phyloP scores from a whole-genome alignment of 345 rosid genomes.

The Geranium brycei region DNA sequence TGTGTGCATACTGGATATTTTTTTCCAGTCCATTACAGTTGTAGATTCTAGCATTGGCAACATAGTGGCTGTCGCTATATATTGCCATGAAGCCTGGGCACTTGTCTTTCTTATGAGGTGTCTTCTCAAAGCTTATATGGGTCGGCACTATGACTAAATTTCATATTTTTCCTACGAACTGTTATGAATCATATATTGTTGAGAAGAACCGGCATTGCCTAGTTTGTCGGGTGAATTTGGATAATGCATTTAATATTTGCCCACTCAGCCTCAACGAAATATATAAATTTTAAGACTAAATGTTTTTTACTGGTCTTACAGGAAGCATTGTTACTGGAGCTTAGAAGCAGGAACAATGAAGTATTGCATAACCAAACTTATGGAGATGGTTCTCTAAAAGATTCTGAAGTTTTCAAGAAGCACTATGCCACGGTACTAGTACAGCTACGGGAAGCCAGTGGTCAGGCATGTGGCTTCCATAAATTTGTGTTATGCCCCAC shows the following conservation, averaged over 20 bases:
- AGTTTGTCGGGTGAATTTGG: not conserved
- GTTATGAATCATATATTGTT: not conserved
- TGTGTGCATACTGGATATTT: not conserved
- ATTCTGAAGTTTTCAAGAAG: conserved; percentile 37
- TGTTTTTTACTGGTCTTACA: conserved; percentile 13
- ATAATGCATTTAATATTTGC: not conserved
- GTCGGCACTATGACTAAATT: not conserved
- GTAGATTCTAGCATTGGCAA: not conserved
- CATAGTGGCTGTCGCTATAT: not conserved
- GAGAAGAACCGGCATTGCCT: not conserved
- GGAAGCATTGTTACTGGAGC: conserved; percentile 33
- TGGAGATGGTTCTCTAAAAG: conserved; percentile 23
- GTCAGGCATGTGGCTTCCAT: conserved; percentile 44
- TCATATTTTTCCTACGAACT: not conserved
- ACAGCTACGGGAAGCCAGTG: conserved; percentile 43
- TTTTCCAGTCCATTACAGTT: not conserved
- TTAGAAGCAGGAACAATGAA: conserved; percentile 25
- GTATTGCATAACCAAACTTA: conserved; percentile 24
- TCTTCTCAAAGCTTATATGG: not conserved
- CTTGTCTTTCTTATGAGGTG: not conserved
- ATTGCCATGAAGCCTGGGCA: not conserved
- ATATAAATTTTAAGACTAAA: not conserved
- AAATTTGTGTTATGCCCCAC: conserved; percentile 11
- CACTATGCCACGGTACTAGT: conserved; percentile 33
- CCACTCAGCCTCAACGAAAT: not conserved